phyloP scores from a whole-genome alignment of 2,329 filamentous ascomycete genomes.

The Aureobasidium sp. region DNA sequence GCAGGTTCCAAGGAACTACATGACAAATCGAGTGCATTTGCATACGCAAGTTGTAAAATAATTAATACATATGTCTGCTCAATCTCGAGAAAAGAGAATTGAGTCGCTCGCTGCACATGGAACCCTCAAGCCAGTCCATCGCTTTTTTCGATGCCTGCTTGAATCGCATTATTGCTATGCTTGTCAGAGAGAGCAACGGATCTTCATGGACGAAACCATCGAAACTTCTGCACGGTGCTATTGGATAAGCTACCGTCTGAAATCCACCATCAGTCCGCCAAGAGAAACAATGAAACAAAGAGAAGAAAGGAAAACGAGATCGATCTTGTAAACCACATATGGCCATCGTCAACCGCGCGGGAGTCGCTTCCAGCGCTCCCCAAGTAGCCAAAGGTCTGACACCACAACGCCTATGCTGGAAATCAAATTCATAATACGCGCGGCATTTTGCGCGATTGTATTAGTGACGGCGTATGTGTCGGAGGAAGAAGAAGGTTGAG shows the following conservation, averaged over 20 bases:
- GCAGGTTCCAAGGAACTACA: not conserved
- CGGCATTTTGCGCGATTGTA: slow-evolving; percentile 7
- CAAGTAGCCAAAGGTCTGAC: slow-evolving; percentile 7
- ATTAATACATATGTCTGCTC: slow-evolving; percentile 5
- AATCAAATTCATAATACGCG: slow-evolving; percentile 11
- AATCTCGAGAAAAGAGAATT: not conserved
- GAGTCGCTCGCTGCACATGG: not conserved
- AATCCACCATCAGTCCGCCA: not conserved
- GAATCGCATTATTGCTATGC: not conserved
- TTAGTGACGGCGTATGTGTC: slow-evolving; percentile 12
- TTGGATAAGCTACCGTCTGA: not conserved
- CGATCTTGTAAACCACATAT: not conserved
- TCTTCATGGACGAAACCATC: not conserved
- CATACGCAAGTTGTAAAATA: not conserved
- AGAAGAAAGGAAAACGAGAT: not conserved
- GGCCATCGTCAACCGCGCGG: not conserved
- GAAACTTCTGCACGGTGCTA: not conserved
- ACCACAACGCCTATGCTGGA: slow-evolving; percentile 14
- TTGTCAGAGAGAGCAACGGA: not conserved
- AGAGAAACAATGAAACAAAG: not conserved
- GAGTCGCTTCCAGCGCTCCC: slow-evolving; percentile 4
- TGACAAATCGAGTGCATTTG: not conserved
- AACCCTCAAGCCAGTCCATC: not conserved
- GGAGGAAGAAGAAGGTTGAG: not conserved
- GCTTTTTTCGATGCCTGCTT: not conserved